Base-by-base conservation (phyloP, 441 rosid species). In the Sinapis alba region DNA sequence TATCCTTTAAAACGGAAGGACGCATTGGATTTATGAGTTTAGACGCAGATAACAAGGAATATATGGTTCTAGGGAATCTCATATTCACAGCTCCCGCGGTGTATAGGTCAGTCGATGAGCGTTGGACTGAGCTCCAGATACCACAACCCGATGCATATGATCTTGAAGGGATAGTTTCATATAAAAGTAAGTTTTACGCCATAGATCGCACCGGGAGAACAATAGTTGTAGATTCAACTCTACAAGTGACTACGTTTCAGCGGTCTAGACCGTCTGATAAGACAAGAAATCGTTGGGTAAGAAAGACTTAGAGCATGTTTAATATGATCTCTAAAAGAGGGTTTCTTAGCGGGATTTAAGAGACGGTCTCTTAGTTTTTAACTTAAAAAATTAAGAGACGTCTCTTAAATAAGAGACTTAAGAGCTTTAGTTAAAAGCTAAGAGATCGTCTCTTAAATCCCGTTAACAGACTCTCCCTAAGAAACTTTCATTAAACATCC, bases 261-360 rank as follows among this genome's bases (percentile, higher is more conserved):
- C 65, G 34, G 59, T 58, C 73, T 1, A 67, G 68, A 18, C 41
- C 73, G 18, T 61, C 62, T 34, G 41, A 67, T 27, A 59, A 64
- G 45, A 56, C 65, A 57, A 65, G 65, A 9, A 65, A n/a, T 65
- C 71, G 71, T 57, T 65, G 77, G 77, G 77, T 73, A 65, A 65
- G 65, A 54, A 30, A 30, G 5, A 36, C 65, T n/a, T n/a, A n/a
- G n/a, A n/a, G n/a, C n/a, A n/a, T n/a, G n/a, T n/a, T n/a, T n/a
- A n/a, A n/a, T n/a, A n/a, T n/a, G n/a, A n/a, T n/a, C n/a, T n/a
- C n/a, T n/a, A n/a, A n/a, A n/a, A n/a, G n/a, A n/a, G n/a, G n/a
- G n/a, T n/a, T n/a, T n/a, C n/a, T n/a, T n/a, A n/a, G n/a, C n/a
- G n/a, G n/a, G n/a, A n/a, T n/a, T n/a, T n/a, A n/a, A n/a, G n/a